A percentile compares a stretch with the other conserved stretches of the same genome.
phyloP scores from a whole-genome alignment of 495 filamentous ascomycete species.

The Aspergillus coremiiformis region DNA sequence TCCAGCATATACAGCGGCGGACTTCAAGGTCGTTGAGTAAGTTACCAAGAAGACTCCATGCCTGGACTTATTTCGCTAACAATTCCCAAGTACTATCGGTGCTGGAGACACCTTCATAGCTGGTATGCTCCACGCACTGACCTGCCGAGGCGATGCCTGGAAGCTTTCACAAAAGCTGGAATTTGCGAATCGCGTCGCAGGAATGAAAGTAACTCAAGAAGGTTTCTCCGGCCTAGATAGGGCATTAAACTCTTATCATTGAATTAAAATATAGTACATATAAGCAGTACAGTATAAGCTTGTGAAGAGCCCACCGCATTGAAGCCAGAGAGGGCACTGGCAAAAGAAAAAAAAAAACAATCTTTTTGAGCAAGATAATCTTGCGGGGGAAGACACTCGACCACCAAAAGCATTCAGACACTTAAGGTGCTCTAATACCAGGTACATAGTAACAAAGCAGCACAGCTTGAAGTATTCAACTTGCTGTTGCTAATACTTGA shows the following conservation, averaged over 20 bases:
- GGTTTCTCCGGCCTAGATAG: slow-evolving; percentile 52
- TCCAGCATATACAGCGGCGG: slow-evolving; percentile 35
- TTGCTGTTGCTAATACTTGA: no score
- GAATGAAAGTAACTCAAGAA: slow-evolving; percentile 58
- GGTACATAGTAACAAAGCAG: no score
- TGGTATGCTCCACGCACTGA: slow-evolving; percentile 57
- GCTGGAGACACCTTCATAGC: slow-evolving; percentile 73
- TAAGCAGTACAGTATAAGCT: no score
- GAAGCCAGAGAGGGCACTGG: no score
- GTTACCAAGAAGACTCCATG: slow-evolving; percentile 18
- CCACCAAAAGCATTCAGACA: no score
- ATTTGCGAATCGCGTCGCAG: slow-evolving; percentile 62
- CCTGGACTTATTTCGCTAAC: slow-evolving; percentile 10
- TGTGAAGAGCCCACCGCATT: no score
- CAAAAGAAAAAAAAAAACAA: no score
- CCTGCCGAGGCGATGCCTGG: slow-evolving; percentile 47
- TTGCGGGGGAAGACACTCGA: no score
- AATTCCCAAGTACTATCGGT: slow-evolving; percentile 49
- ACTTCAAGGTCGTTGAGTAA: slow-evolving; percentile 54
- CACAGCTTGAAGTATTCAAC: no score
- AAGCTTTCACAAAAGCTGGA: slow-evolving; percentile 41
- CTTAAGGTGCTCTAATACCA: no score
- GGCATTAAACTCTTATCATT: slow-evolving; percentile 11
- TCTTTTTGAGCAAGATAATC: no score
- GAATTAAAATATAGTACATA: background rate